These are phyloP conservation scores for Termitomyces sp. DNA, from an alignment of 768 basidiomycete genomes.

Conservation along the genomic window DNA sequence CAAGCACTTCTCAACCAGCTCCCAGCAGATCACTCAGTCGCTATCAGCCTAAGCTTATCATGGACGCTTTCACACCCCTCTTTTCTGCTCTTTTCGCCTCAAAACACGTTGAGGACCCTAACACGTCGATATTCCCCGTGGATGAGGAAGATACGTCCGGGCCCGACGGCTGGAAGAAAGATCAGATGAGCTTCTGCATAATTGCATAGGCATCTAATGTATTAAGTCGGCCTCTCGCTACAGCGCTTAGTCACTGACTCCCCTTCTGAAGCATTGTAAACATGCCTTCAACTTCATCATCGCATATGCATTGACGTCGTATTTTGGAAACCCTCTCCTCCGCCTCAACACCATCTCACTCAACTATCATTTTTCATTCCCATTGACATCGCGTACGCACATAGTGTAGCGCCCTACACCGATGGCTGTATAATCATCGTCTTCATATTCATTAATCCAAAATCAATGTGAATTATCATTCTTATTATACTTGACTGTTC, in stretches of 20 bases:
- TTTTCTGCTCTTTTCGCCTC: background rate
- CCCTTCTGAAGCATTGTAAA: background rate
- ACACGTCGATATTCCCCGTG: background rate
- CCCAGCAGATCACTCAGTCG: background rate
- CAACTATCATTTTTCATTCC: background rate
- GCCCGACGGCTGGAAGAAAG: no score
- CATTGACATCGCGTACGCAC: background rate
- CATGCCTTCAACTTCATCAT: background rate
- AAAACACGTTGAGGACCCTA: background rate
- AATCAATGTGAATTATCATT: background rate
- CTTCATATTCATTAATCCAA: background rate
- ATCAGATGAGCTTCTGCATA: background rate
- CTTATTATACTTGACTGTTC: background rate
- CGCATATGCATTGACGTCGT: background rate
- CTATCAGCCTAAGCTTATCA: background rate
- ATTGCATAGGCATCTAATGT: background rate
- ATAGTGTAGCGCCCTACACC: no score
- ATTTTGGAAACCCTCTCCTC: background rate
- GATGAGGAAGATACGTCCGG: background rate
- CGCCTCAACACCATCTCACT: background rate
- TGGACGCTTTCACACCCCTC: background rate
- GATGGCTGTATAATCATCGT: background rate
- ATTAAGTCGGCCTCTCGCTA: background rate
- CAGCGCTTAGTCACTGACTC: background rate
- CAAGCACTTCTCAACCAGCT: background rate